Evolutionary conservation across 2,329 filamentous ascomycete genomes (phyloP).

Genomic region (Beauveria varroae): DNA sequence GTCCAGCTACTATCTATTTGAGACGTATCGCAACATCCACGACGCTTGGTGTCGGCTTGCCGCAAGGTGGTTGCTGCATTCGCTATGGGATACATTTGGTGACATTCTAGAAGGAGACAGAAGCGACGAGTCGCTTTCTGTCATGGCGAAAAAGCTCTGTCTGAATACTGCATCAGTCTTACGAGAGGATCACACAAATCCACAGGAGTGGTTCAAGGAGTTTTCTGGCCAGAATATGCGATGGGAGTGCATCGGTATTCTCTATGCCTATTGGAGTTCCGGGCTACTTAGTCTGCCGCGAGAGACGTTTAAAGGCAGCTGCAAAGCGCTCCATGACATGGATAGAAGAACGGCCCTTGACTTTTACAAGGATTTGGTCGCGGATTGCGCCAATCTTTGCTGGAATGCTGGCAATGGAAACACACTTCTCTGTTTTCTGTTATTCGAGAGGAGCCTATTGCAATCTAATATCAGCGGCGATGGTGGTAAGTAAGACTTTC

Average conservation of each 20-base stretch:
- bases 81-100: slow-evolving; percentile 16
- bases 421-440: slow-evolving; percentile 25
- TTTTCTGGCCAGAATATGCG: slow-evolving; percentile 28
- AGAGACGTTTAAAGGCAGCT: slow-evolving; percentile 1
- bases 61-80: slow-evolving; percentile 7
- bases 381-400: slow-evolving; percentile 21
- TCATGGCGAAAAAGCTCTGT: slow-evolving; percentile 25
- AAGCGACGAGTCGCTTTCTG: slow-evolving; percentile 17
- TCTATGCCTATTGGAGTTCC: slow-evolving; percentile 21
- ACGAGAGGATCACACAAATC: slow-evolving; percentile 24
- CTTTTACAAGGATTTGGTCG: slow-evolving; percentile 15
- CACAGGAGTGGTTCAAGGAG: slow-evolving; percentile 25
- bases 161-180: slow-evolving; percentile 25
- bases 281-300: slow-evolving; percentile 4
- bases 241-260: slow-evolving; percentile 30
- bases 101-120: slow-evolving; percentile 15
- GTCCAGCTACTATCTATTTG: slow-evolving; percentile 12
- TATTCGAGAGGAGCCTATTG: slow-evolving; percentile 22
- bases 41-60: slow-evolving; percentile 17
- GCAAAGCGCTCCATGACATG: slow-evolving; percentile 1
- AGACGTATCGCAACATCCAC: slow-evolving; percentile 13
- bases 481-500: slow-evolving; percentile 21
- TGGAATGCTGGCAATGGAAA: slow-evolving; percentile 22
- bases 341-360: slow-evolving; percentile 9
- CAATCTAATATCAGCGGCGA: slow-evolving; percentile 29